Percentiles rank a stretch among this genome's conserved stretches.
phyloP scores from a whole-genome alignment of 108 stramenopile species.

The Mediolabrus comicus region DNA sequence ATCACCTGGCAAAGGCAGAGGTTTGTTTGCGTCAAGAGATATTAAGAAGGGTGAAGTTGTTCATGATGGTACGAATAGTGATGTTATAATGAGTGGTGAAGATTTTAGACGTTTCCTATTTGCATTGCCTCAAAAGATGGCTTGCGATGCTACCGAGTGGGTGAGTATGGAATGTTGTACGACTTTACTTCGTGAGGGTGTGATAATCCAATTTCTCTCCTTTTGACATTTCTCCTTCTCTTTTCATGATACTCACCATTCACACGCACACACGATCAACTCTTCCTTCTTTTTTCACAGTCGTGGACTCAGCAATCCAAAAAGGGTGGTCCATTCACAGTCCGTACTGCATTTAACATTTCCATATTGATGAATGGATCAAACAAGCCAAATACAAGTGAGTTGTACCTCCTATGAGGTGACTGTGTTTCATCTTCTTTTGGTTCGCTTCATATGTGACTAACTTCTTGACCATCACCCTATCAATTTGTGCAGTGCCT shows the following conservation, averaged over 20 bases:
- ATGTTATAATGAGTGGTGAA: neutral
- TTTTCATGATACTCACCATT: no score
- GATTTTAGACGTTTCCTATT: constrained; percentile 14
- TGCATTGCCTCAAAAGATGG: constrained; percentile 14
- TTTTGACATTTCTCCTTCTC: no score
- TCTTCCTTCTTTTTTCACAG: no score
- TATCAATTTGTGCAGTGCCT: no score
- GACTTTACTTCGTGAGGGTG: no score
- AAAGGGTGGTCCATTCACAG: neutral
- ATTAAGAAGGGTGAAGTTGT: constrained; percentile 10
- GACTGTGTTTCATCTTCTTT: no score
- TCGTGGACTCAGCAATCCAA: constrained; percentile 15
- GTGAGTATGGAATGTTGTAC: no score
- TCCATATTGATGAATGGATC: neutral
- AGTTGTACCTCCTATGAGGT: no score
- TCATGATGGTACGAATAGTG: constrained; percentile 12
- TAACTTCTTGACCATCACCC: no score
- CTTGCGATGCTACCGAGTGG: constrained; percentile 32
- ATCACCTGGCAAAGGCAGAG: constrained; percentile 8
- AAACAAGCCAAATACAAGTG: neutral
- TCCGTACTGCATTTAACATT: constrained; percentile 19
- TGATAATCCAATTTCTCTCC: no score
- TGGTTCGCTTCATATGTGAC: no score
- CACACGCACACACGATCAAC: no score
- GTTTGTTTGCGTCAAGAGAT: constrained; percentile 34